Evolutionary conservation across 805 yeast genomes (phyloP).

Genomic region (Tetrapisispora taiwanensis): DNA sequence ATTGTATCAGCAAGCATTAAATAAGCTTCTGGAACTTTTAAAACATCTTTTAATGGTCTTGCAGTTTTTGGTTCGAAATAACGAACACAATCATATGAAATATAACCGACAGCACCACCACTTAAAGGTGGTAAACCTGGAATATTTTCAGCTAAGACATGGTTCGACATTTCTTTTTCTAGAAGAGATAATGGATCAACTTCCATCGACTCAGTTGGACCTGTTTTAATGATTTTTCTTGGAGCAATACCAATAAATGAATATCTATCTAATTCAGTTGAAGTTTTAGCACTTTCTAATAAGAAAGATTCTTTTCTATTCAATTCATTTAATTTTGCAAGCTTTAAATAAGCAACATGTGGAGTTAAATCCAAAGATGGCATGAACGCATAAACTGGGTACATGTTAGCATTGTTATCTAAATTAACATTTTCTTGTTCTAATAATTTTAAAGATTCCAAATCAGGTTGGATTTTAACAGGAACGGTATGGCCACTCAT

Average conservation of each 20-base stretch:
- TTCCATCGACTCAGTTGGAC: constrained; percentile 39
- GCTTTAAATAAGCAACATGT: constrained; percentile 78
- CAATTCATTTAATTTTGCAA: constrained; percentile 50
- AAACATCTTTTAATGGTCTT: constrained; percentile 62
- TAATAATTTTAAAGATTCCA: constrained; percentile 36
- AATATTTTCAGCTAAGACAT: constrained; percentile 54
- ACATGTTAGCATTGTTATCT: constrained; percentile 46
- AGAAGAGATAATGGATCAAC: constrained; percentile 71
- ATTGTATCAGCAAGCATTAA: constrained; percentile 86
- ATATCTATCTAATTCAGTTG: constrained; percentile 81
- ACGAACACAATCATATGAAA: constrained; percentile 92
- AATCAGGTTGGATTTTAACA: constrained; percentile 40
- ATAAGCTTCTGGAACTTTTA: constrained; percentile 83
- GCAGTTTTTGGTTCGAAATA: constrained; percentile 91
- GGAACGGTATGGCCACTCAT: background rate
- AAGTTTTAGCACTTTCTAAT: constrained; percentile 81
- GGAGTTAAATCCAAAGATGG: constrained; percentile 71
- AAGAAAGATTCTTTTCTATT: constrained; percentile 61
- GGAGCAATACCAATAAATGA: constrained; percentile 88
- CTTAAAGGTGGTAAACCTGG: constrained; percentile 77
- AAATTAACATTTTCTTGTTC: constrained; percentile 29
- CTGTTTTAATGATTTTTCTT: constrained; percentile 71
- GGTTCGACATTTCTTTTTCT: constrained; percentile 59
- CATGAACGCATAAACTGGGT: constrained; percentile 69
- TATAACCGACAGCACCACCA: constrained; percentile 96